phyloP scores from a whole-genome alignment of 805 yeast genomes.

The Candida ulmi region DNA sequence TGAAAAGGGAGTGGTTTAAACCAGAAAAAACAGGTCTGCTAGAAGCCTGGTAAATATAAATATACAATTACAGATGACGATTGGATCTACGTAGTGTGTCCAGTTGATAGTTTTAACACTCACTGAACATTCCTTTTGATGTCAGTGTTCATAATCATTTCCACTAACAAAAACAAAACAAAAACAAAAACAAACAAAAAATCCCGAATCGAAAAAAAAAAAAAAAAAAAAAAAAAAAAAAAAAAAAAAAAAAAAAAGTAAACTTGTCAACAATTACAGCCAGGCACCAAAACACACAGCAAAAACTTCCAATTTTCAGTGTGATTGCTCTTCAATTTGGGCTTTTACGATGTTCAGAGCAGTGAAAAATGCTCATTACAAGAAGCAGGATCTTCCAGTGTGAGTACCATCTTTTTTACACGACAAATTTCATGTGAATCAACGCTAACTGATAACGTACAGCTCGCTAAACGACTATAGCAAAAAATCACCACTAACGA shows the following conservation, averaged over 20 bases:
- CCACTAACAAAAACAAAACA: neutral
- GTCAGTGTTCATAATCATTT: too few relatives aligned
- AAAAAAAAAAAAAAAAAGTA: too few relatives aligned
- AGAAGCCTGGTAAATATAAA: conserved; percentile 9
- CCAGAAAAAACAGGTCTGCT: conserved; percentile 46
- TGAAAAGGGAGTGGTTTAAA: conserved; percentile 61
- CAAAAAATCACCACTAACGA: neutral
- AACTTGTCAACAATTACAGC: too few relatives aligned
- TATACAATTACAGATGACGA: too few relatives aligned
- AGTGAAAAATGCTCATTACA: conserved; percentile 28
- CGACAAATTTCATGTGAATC: neutral
- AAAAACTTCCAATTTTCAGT: neutral
- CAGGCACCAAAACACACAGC: too few relatives aligned
- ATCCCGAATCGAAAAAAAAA: too few relatives aligned
- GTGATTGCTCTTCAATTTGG: too few relatives aligned
- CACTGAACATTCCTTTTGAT: too few relatives aligned
- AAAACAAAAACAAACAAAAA: neutral
- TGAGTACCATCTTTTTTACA: conserved; percentile 20
- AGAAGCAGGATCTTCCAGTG: conserved; percentile 46
- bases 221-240: too few relatives aligned
- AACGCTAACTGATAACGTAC: conserved; percentile 5
- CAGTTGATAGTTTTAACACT: too few relatives aligned
- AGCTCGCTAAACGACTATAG: conserved; percentile 25
- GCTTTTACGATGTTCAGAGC: conserved; percentile 13
- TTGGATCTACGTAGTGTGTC: too few relatives aligned